Base-by-base conservation (phyloP, 2,329 filamentous ascomycete species). In the Fusarium compactum region DNA sequence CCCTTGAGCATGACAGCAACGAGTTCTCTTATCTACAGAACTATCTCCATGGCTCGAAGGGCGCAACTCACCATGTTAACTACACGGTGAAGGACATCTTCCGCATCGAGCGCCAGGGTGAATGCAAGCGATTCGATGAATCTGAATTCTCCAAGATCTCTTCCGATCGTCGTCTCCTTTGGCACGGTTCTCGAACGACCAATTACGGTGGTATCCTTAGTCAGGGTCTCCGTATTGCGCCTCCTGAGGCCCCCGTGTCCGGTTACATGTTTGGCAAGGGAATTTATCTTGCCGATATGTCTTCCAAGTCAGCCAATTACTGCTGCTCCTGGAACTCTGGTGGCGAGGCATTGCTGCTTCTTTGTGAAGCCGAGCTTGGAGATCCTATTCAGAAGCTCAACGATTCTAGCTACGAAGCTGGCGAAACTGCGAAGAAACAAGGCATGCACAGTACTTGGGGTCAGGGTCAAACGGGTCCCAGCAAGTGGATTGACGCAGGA, bases 241-340 rank as follows among this genome's bases (percentile, higher is more conserved):
- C 94, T 0, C 91, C 91, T 0, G 91, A 97, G 78, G 94, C 94
- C 0, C 94, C 93, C 0, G 90, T 90, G 0, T 87, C 85, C 7
- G 93, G 93, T 2, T 94, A 95, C 82, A 95, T 95, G 92, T 97
- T 97, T 72, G 94, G 91, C 61, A 97, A 97, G 79, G 94, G 94
- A 46, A 92, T 97, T 48, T 97, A 97, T 77, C 86, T 97, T 4
- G 93, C 93, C 4, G 93, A 97, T 75, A 94, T 94, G 85, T 91
- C 89, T 0, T 91, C 88, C 77, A 97, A 97, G 81, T 94, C 91
- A 4, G 93, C 93, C 18, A 89, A 89, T 73, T 97, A 97, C 81
- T 96, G 93, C 77, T 86, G 80, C 55, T 78, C 88, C 0, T 77
- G 81, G 69, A 85, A 82, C 64, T 92, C 91, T n/a, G 87, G 86